Base-by-base conservation (phyloP, 2,329 filamentous ascomycete species). In the Hymenoscyphus scutula region DNA sequence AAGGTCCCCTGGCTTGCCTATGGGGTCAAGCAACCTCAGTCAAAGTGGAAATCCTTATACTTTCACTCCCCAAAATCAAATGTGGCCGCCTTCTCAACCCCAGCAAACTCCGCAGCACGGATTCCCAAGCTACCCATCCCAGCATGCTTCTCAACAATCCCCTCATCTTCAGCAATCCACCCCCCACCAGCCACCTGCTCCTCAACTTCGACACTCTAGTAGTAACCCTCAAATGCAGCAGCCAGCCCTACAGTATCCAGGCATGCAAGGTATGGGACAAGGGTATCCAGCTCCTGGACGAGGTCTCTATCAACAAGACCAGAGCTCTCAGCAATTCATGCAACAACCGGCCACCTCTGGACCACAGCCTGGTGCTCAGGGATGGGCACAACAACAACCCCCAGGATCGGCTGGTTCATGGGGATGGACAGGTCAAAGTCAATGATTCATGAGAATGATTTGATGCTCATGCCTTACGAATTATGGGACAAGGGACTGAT, bases 311-410 rank as follows among this genome's bases (percentile, higher is more conserved):
- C 77, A 83, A 19, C 76, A 84, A 30, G 86, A 89, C 55, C 85
- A 87, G 75, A 86, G 84, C 1, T 82, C 84, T 3, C 80, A 86
- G 59, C 84, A 87, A 71, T 89, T 89, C 77, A 83, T 92, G 84
- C 86, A 89, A 70, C 86, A 89, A 70, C 81, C 87, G 76, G 76
- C 82, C 69, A 75, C 86, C 15, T 69, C 71, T 32, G 71, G 68
- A 17, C 65, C 72, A 61, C 72, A 74, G 60, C 62, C 71, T 58
- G 69, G 69, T 6, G 59, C 61, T 56, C 72, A 73, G 56, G 70
- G 67, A n/a, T 75, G 74, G 74, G 67, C 73, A 53, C 67, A 68
- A 32, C 73, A 74, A 56, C 73, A 70, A 54, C 66, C 70, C 41
- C 63, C 68, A 11, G 67, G 65, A 53, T 63, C 69, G 34, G 67